These are phyloP conservation scores for Aspergillus chevalieri DNA, from an alignment of 2,329 filamentous ascomycete species.

Conservation along the genomic window DNA sequence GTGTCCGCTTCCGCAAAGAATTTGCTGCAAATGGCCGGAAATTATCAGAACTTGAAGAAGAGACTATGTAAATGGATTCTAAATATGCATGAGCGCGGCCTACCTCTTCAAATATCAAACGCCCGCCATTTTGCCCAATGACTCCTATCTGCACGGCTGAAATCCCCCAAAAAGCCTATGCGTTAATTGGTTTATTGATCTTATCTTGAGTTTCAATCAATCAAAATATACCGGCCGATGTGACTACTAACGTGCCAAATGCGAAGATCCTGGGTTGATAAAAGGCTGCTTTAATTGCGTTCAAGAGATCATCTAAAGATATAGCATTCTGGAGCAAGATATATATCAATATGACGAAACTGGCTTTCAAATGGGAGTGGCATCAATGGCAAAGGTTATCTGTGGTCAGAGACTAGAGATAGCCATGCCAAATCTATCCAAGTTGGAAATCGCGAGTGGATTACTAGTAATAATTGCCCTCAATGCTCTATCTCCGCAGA, in stretches of 20 bases:
- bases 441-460: constrained; percentile 10
- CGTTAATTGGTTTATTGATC: constrained; percentile 6
- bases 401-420: not conserved
- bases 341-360: constrained; percentile 6
- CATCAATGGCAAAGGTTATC: not conserved
- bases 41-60: too few species aligned
- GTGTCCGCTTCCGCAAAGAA: too few species aligned
- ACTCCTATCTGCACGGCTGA: not conserved
- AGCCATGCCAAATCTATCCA: constrained; percentile 2
- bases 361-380: too few species aligned
- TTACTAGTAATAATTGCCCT: constrained; percentile 5
- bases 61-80: too few species aligned
- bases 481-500: constrained; percentile 1
- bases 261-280: not conserved
- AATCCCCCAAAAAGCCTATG: constrained; percentile 1
- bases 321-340: constrained; percentile 10
- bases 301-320: constrained; percentile 4
- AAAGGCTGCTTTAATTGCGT: constrained; percentile 3
- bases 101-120: too few species aligned
- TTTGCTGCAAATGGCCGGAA: too few species aligned
- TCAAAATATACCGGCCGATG: constrained; percentile 2
- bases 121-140: too few species aligned
- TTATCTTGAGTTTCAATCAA: constrained; percentile 1
- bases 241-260: constrained; percentile 7
- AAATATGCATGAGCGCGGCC: too few species aligned